These are phyloP conservation scores for Diversispora epigaea DNA, from an alignment of 192 early-diverging fungal genomes.

Conservation along the genomic window DNA sequence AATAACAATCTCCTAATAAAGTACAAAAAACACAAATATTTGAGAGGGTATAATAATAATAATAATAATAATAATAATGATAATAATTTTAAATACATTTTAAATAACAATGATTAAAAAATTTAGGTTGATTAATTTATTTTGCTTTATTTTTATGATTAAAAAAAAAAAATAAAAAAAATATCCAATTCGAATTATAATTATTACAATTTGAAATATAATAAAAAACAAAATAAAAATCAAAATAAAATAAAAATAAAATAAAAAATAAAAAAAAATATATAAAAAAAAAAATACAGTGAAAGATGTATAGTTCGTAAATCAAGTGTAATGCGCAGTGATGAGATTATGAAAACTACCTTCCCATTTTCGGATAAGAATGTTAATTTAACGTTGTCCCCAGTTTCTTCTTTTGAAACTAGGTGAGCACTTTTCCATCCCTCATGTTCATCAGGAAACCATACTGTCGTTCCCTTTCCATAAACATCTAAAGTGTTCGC, in stretches of 20 bases:
- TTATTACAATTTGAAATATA: too few relatives aligned
- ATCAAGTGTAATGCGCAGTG: background rate
- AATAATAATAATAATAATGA: too few relatives aligned
- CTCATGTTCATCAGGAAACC: constrained; percentile 84
- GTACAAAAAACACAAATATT: background rate
- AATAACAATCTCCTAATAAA: constrained; percentile 66
- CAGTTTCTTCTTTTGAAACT: constrained; percentile 52
- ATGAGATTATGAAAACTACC: constrained; percentile 36
- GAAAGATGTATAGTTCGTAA: background rate
- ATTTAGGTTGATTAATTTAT: too few relatives aligned
- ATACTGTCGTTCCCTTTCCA: constrained; percentile 74
- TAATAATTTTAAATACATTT: too few relatives aligned
- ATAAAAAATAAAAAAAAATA: background rate
- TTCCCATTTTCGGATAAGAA: constrained; percentile 64
- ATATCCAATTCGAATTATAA: too few relatives aligned
- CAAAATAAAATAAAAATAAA: background rate
- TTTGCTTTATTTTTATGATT: too few relatives aligned
- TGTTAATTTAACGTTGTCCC: constrained; percentile 57
- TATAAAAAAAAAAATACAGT: background rate
- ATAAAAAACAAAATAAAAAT: too few relatives aligned
- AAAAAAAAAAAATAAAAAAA: too few relatives aligned
- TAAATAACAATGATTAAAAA: too few relatives aligned
- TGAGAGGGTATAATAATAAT: too few relatives aligned
- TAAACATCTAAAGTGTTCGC: constrained; percentile 59
- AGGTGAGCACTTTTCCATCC: constrained; percentile 80